phyloP scores from a whole-genome alignment of 2,329 filamentous ascomycete species.

The Paraconiothyrium brasiliense region DNA sequence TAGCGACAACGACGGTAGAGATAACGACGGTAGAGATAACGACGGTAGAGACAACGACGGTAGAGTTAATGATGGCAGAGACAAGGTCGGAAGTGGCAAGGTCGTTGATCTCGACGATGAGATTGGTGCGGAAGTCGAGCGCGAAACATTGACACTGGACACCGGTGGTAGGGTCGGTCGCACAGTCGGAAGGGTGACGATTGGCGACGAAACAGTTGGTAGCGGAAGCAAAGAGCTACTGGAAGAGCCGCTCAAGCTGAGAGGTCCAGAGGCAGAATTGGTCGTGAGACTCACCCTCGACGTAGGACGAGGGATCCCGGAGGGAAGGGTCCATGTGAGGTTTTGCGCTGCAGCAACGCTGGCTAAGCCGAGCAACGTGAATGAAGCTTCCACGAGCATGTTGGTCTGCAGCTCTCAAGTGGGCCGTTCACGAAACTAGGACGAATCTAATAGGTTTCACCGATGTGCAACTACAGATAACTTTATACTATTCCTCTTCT shows the following conservation, averaged over 20 bases:
- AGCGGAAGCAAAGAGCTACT: not conserved
- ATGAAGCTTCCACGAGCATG: constrained; percentile 4
- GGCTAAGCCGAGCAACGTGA: constrained; percentile 7
- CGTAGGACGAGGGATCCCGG: constrained; percentile 10
- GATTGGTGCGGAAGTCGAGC: not conserved
- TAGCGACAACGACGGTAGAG: not conserved
- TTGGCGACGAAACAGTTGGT: constrained; percentile 6
- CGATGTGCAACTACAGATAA: not conserved
- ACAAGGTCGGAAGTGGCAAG: not conserved
- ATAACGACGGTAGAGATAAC: not conserved
- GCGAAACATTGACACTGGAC: not conserved
- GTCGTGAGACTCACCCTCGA: not conserved
- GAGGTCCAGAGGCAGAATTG: constrained; percentile 1
- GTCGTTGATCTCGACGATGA: not conserved
- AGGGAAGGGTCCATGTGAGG: constrained; percentile 12
- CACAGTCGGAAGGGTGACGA: not conserved
- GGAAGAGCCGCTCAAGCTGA: constrained; percentile 5
- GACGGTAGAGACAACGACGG: not conserved
- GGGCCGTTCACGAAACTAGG: not conserved
- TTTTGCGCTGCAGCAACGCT: constrained; percentile 8
- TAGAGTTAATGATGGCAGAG: too few species aligned
- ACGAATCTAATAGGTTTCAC: not conserved
- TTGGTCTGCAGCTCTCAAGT: not conserved
- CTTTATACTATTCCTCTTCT: constrained; percentile 1
- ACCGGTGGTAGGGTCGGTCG: not conserved